A percentile compares a stretch with the other conserved stretches of the same genome.
These are phyloP conservation scores for Vaccinium vitisidaea DNA, from an alignment of 148 eudicot genomes.

Conservation along the genomic window DNA sequence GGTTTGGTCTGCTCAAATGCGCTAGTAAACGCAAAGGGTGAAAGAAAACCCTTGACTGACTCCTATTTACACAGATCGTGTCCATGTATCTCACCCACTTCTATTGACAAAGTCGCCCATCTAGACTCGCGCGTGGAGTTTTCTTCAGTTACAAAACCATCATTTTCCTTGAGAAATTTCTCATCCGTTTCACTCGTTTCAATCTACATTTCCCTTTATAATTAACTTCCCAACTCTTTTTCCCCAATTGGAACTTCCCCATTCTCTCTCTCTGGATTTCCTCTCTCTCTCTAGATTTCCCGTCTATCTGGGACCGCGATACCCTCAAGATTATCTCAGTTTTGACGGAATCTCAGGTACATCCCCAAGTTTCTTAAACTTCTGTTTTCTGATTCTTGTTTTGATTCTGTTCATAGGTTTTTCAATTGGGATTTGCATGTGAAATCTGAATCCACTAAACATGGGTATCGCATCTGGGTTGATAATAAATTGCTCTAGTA, in stretches of 20 bases:
- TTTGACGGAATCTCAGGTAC: conserved; percentile 12
- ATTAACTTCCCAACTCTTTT: not conserved
- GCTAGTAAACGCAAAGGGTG: not conserved
- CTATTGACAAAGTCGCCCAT: not conserved
- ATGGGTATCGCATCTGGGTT: not conserved
- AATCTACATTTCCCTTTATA: not conserved
- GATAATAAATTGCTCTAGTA: not conserved
- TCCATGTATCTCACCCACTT: not conserved
- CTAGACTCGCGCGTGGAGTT: not conserved
- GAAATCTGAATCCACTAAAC: not conserved
- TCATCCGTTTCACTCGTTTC: conserved; percentile 7
- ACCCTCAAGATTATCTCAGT: not conserved
- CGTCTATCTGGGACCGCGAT: not conserved
- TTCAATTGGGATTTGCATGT: not conserved
- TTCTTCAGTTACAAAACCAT: not conserved
- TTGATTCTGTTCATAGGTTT: conserved; percentile 9
- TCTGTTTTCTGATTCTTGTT: not conserved
- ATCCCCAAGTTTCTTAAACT: not conserved
- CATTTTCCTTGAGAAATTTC: not conserved
- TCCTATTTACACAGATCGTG: not conserved
- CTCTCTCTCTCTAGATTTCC: conserved; percentile 1
- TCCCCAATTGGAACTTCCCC: not conserved
- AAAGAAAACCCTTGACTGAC: not conserved
- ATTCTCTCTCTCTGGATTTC: not conserved
- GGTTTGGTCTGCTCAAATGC: not conserved